Evolutionary conservation across 345 rosid genomes (phyloP).

Genomic region (Erysimum cheiranthoides): DNA sequence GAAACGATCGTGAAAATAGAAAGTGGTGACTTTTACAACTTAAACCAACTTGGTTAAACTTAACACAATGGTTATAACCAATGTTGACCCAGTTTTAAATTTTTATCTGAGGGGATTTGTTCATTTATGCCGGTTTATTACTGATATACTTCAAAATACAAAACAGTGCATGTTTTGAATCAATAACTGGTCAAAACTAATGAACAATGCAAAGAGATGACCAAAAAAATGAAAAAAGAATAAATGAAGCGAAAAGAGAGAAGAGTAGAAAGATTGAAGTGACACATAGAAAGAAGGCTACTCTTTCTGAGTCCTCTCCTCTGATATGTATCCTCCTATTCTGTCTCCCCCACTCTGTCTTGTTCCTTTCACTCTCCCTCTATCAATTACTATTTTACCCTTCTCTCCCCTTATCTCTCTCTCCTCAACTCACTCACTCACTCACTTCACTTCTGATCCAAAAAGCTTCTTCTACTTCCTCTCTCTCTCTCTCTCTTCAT

Average conservation of each 20-base stretch:
- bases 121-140: neutral
- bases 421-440: conserved; percentile 37
- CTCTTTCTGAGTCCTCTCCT: conserved; percentile 27
- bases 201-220: conserved; percentile 20
- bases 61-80: neutral
- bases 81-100: neutral
- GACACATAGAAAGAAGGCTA: conserved; percentile 43
- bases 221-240: neutral
- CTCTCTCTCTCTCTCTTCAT: conserved; percentile 21
- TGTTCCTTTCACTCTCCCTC: conserved; percentile 59
- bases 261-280: conserved; percentile 38
- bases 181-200: conserved; percentile 3
- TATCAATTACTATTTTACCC: conserved; percentile 27
- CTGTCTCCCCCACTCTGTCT: conserved; percentile 52
- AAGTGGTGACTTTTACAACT: no score
- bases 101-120: neutral
- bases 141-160: neutral
- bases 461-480: conserved; percentile 17
- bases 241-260: conserved; percentile 17
- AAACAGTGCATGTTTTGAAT: neutral
- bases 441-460: conserved; percentile 42
- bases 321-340: conserved; percentile 50
- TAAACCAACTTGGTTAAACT: neutral
- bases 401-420: neutral
- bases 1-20: no score